A percentile compares a stretch with the other conserved stretches of the same genome.
Evolutionary conservation across 352 stramenopile species (phyloP).

Genomic region (Pilasporangium apinafurcum): DNA sequence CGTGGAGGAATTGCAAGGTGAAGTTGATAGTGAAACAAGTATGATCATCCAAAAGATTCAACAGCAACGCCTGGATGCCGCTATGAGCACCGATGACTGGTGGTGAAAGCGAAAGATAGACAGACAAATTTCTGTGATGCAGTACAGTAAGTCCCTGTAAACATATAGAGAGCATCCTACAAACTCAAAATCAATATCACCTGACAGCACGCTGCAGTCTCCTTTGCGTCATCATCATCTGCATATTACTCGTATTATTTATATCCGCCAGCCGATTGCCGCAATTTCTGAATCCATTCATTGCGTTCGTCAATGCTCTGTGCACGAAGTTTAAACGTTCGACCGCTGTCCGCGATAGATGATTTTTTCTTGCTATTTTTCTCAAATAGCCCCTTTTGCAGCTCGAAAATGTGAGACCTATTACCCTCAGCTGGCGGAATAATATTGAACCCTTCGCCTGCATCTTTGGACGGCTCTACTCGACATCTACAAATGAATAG

Average conservation of each 20-base stretch:
- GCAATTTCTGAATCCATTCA: conserved; percentile 75
- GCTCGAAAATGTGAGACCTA: conserved; percentile 59
- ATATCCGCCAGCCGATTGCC: conserved; percentile 41
- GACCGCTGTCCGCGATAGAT: conserved; percentile 60
- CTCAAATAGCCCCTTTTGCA: conserved; percentile 72
- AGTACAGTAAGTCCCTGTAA: too few relatives aligned
- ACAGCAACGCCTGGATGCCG: conserved; percentile 8
- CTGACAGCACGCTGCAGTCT: too few relatives aligned
- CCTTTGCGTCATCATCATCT: background rate
- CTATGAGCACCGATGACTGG: background rate
- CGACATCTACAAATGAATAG: conserved; percentile 28
- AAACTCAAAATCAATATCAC: too few relatives aligned
- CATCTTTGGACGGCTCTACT: conserved; percentile 65
- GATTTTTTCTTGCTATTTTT: conserved; percentile 76
- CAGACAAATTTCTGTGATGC: too few relatives aligned
- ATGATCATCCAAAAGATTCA: conserved; percentile 35
- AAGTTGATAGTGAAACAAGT: conserved; percentile 35
- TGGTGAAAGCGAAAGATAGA: too few relatives aligned
- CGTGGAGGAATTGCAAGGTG: conserved; percentile 21
- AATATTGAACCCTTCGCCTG: conserved; percentile 82
- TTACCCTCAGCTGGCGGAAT: conserved; percentile 47
- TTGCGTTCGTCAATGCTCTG: conserved; percentile 79
- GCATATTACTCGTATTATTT: background rate
- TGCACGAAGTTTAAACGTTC: conserved; percentile 79
- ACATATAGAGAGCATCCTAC: too few relatives aligned